Evolutionary conservation across 2,329 filamentous ascomycete species (phyloP), one percentile per base, ranked within the genome.

Genomic region (Calonectria ilicicola): DNA sequence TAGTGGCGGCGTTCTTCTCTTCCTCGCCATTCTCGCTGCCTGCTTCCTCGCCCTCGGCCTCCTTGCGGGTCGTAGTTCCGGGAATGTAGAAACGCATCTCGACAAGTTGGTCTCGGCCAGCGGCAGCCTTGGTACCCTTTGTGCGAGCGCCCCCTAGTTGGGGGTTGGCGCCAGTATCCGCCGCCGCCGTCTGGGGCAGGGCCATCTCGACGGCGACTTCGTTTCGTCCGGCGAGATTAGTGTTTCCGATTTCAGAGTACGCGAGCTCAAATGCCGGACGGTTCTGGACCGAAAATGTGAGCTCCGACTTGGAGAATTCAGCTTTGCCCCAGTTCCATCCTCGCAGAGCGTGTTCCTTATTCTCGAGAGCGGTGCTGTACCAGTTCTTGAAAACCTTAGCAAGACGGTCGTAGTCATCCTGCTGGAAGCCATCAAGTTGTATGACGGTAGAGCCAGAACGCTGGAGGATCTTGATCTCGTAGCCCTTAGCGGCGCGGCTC

Each of bases 251-350:
- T 84, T 99, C 97, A 58, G 95, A 94, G 86, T 98, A 99, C 15
- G 97, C 96, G 6, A 99, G 93, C 85, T 98, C 97, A 84, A 99
- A 99, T 6, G 96, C 95, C 3, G 97, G 97, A 79, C 95, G 92
- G 85, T 98, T 99, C 83, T 98, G 95, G 44, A 99, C 97, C 83
- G 96, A 98, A 89, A 99, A 99, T 35, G 94, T 91, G 69, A 99
- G 91, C 86, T 99, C 97, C 67, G 95, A 93, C 85, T 98, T 98
- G 74, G 94, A 93, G 83, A 99, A 98, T 81, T 99, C 97, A 76
- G 95, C 95, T 86, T 98, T 99, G 80, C 97, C 97, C 97, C 97
- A 99, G 84, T 99, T 99, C 97, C 97, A 99, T 69, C 97, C 97
- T 78, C 97, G 92, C 72, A 99, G 88, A 27, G 97, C 95, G 84